These are phyloP conservation scores for Sporisorium graminicola DNA, from an alignment of 1,284 basidiomycete genomes.

Conservation along the genomic window DNA sequence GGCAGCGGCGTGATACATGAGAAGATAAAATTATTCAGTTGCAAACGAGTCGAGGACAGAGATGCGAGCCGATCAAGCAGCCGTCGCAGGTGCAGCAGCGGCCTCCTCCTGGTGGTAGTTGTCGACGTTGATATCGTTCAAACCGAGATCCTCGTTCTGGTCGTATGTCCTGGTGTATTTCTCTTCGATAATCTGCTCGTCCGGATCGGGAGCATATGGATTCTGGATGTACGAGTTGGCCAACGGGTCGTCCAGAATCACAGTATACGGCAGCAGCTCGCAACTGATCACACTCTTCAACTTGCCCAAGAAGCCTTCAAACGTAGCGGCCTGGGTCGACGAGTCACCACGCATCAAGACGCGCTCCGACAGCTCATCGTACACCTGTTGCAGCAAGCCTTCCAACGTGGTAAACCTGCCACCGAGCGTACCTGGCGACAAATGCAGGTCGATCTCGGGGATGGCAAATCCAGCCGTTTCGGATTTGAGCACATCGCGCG, in stretches of 20 bases:
- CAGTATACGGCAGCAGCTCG: slow-evolving; percentile 73
- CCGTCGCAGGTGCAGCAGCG: not conserved
- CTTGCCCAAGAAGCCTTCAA: slow-evolving; percentile 78
- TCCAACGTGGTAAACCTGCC: slow-evolving; percentile 99
- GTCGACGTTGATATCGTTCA: slow-evolving; percentile 92
- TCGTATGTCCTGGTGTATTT: slow-evolving; percentile 86
- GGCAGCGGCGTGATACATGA: not conserved
- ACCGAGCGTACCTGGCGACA: slow-evolving; percentile 93
- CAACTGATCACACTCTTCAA: slow-evolving; percentile 72
- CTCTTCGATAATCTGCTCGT: slow-evolving; percentile 74
- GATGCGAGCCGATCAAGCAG: not conserved
- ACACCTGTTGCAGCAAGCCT: slow-evolving; percentile 92
- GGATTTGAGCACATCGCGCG: slow-evolving; percentile 82
- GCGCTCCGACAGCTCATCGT: slow-evolving; percentile 93
- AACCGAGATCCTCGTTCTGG: slow-evolving; percentile 94
- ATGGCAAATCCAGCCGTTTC: slow-evolving; percentile 86
- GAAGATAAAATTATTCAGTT: not conserved
- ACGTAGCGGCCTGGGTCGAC: slow-evolving; percentile 34
- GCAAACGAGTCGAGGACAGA: not conserved
- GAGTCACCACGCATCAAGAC: slow-evolving; percentile 85
- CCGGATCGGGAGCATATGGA: slow-evolving; percentile 75
- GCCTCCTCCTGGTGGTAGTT: slow-evolving; percentile 40
- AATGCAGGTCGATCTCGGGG: slow-evolving; percentile 93
- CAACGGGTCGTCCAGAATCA: slow-evolving; percentile 95
- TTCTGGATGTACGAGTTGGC: slow-evolving; percentile 97